phyloP scores from a whole-genome alignment of 2,329 filamentous ascomycete genomes.

The Claviceps africana region DNA sequence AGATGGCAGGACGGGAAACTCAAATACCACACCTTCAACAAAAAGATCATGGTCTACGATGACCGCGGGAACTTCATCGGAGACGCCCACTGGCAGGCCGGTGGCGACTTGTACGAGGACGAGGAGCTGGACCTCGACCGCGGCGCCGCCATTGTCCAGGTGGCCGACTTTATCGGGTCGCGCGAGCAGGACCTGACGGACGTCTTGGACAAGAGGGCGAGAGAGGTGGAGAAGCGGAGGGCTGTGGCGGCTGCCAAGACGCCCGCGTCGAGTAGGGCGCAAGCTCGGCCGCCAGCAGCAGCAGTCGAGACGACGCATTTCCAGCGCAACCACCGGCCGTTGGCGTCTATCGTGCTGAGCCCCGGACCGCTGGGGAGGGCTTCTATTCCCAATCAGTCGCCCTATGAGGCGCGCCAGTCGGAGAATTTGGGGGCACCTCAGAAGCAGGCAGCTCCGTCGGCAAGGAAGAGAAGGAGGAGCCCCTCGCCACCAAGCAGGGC shows the following conservation, averaged over 20 bases:
- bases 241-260: slow-evolving; percentile 28
- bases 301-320: slow-evolving; percentile 17
- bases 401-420: slow-evolving; percentile 19
- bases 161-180: slow-evolving; percentile 58
- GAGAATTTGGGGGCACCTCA: slow-evolving; percentile 2
- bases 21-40: slow-evolving; percentile 83
- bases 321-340: slow-evolving; percentile 27
- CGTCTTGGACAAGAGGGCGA: slow-evolving; percentile 55
- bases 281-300: slow-evolving; percentile 5
- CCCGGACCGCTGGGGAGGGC: slow-evolving; percentile 20
- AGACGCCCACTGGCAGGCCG: slow-evolving; percentile 66
- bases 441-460: slow-evolving; percentile 10
- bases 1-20: slow-evolving; percentile 87
- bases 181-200: slow-evolving; percentile 66
- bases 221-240: slow-evolving; percentile 38
- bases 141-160: slow-evolving; percentile 63
- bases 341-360: slow-evolving; percentile 25
- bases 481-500: slow-evolving; percentile 20
- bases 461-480: slow-evolving; percentile 16
- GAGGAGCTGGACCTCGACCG: slow-evolving; percentile 71
- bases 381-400: slow-evolving; percentile 18
- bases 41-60: slow-evolving; percentile 80
- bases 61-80: slow-evolving; percentile 67
- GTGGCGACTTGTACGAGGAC: slow-evolving; percentile 58
- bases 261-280: slow-evolving; percentile 8